A percentile compares a stretch with the other conserved stretches of the same genome.
These are phyloP conservation scores for Aspergillus pseudoterreus DNA, from an alignment of 2,329 filamentous ascomycete species.

Conservation along the genomic window DNA sequence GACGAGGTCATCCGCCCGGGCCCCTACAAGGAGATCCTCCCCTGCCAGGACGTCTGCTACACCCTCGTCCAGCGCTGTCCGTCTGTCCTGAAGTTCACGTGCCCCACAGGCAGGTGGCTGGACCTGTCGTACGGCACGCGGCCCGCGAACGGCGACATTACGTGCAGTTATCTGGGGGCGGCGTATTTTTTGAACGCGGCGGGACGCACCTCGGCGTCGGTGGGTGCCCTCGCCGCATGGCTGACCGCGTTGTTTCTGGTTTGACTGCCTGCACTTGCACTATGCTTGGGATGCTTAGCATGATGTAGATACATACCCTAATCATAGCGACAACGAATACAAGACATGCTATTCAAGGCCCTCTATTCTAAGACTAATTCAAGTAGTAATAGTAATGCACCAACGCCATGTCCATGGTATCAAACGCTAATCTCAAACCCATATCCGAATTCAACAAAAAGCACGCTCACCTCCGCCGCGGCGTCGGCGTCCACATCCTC, in stretches of 20 bases:
- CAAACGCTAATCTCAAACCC: neutral
- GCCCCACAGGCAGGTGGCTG: slow-evolving; percentile 56
- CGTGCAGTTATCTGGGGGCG: slow-evolving; percentile 62
- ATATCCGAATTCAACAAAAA: neutral
- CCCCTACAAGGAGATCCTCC: slow-evolving; percentile 89
- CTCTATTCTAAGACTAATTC: too few relatives aligned
- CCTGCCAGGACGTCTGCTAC: slow-evolving; percentile 85
- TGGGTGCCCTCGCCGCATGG: neutral
- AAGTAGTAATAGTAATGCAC: too few relatives aligned
- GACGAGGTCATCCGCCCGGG: slow-evolving; percentile 71
- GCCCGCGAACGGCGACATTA: slow-evolving; percentile 37
- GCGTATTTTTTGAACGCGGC: slow-evolving; percentile 47
- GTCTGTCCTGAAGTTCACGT: slow-evolving; percentile 68
- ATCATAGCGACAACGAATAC: too few relatives aligned
- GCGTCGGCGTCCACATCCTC: slow-evolving; percentile 40
- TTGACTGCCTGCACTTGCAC: neutral
- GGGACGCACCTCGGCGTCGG: neutral
- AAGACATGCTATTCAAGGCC: too few relatives aligned
- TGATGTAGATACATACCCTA: too few relatives aligned
- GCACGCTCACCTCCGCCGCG: slow-evolving; percentile 11
- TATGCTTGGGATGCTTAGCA: too few relatives aligned
- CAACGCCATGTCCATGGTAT: too few relatives aligned
- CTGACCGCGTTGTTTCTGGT: neutral
- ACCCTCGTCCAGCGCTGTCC: slow-evolving; percentile 83
- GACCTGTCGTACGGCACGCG: slow-evolving; percentile 50